Conservation (phyloP, 2,329 filamentous ascomycete species). For the Trichoderma simmonsii region DNA sequence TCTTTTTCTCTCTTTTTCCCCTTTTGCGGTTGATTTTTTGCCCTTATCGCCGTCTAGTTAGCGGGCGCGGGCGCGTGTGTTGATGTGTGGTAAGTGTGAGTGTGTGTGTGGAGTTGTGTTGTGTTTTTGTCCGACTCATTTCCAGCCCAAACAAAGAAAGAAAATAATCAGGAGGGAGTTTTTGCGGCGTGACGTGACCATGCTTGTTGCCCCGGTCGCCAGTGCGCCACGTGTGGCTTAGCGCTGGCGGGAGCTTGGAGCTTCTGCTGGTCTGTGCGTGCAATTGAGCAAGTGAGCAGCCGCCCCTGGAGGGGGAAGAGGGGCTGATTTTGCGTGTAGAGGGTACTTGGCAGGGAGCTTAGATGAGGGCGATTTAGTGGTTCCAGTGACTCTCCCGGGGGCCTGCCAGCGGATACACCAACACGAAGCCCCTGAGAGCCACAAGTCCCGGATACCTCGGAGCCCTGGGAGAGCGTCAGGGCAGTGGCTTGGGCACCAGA, state of each 20-base stretch:
- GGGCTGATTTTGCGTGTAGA: neutral
- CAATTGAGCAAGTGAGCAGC: slow-evolving; percentile 3
- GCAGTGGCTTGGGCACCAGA: neutral
- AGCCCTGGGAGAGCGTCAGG: neutral
- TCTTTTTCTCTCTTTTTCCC: neutral
- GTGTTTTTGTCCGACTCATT: slow-evolving; percentile 8
- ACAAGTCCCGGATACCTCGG: neutral
- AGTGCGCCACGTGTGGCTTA: slow-evolving; percentile 17
- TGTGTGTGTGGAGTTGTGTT: slow-evolving; percentile 11
- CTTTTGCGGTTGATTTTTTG: neutral
- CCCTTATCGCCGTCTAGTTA: neutral
- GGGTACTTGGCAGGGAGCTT: neutral
- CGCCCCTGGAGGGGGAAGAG: neutral
- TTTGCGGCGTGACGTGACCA: slow-evolving; percentile 18
- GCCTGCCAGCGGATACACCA: neutral
- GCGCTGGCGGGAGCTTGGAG: slow-evolving; percentile 3
- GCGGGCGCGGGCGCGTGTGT: neutral
- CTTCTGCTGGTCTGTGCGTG: neutral
- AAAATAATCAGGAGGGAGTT: slow-evolving; percentile 17
- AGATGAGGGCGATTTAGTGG: neutral
- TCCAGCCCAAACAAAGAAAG: slow-evolving; percentile 10
- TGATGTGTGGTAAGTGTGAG: neutral
- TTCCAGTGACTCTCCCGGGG: neutral
- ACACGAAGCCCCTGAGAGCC: neutral
- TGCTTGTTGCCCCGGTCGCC: slow-evolving; percentile 18